Base-by-base conservation (phyloP, 2,329 filamentous ascomycete species). In the Leptographium wingfieldii region DNA sequence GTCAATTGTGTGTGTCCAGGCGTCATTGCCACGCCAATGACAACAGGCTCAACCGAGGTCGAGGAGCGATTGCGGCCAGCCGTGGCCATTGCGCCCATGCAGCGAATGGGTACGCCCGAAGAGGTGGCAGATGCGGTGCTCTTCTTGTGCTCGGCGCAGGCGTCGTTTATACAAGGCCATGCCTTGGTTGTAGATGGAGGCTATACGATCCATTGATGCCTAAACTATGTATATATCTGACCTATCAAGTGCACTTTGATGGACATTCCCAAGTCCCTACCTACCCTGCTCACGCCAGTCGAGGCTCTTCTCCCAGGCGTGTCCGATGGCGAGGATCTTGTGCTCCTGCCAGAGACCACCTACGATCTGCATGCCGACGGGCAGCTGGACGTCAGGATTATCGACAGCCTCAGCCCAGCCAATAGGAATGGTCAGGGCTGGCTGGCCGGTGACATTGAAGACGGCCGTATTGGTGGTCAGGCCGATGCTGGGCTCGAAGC, bases 361-460 rank as follows among this genome's bases (percentile, higher is more conserved):
- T 10, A 69, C 62, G 14, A 71, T 64, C 64, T 70, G 68, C 68
- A 70, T 69, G 3, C 64, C 66, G 12, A 70, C 65, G 9, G 68
- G 68, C 49, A 69, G 46, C n/a, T 60, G 62, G 27, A 71, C 57
- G 11, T 22, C 46, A 19, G 59, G 51, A 2, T 59, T 63, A 12
- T 63, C 64, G 11, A 56, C 59, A 3, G 62, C 65, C 16, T 27
- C 55, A 0, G 64, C 66, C 64, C 65, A 70, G 11, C 74, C 66
- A 40, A 72, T 71, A 11, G 77, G 77, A 58, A 80, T 73, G 54
- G 68, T 73, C 66, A 80, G 65, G 0, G 71, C 77, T 5, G 76
- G 76, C 68, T 80, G 77, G 0, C 76, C 77, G 4, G 76, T 78
- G 4, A 74, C 66, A 68, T 80, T 78, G 65, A 79, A 79, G 9